Conservation (phyloP, 2,329 filamentous ascomycete species). For the Pseudogymnoascus sp. region DNA sequence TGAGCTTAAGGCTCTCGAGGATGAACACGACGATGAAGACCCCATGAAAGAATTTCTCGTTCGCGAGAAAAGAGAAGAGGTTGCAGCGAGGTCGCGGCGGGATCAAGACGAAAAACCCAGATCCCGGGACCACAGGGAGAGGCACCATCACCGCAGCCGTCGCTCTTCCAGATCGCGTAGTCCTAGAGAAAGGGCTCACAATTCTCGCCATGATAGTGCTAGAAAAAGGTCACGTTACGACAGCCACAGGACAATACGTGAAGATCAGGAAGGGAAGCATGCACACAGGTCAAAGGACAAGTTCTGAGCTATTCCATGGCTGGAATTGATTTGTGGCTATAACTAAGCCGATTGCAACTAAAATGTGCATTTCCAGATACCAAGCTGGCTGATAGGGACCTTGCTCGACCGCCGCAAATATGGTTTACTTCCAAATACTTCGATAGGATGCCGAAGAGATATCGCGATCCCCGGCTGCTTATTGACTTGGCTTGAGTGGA, state of each 20-base stretch:
- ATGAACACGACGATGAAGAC: conserved; percentile 86
- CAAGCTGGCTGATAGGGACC: background rate
- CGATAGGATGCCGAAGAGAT: background rate
- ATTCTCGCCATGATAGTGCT: conserved; percentile 15
- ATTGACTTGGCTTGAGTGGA: background rate
- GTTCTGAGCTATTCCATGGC: background rate
- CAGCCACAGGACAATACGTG: background rate
- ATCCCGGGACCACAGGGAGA: background rate
- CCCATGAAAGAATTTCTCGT: conserved; percentile 93
- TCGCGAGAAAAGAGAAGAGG: conserved; percentile 83
- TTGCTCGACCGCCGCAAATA: background rate
- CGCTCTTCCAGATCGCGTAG: conserved; percentile 2
- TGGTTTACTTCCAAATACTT: background rate
- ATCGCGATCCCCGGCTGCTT: background rate
- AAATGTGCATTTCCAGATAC: background rate
- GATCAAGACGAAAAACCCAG: conserved; percentile 30
- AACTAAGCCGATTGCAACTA: background rate
- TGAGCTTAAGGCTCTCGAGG: conserved; percentile 67
- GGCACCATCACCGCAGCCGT: background rate
- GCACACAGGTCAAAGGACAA: background rate
- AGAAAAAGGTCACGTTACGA: background rate
- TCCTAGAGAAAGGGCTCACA: conserved; percentile 15
- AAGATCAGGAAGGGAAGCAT: background rate
- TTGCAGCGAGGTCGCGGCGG: conserved; percentile 59
- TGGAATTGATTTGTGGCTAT: background rate